Percentiles rank a stretch among this genome's conserved stretches.
Conservation (phyloP, 208 protist genomes). For the Leishmania tropica region DNA sequence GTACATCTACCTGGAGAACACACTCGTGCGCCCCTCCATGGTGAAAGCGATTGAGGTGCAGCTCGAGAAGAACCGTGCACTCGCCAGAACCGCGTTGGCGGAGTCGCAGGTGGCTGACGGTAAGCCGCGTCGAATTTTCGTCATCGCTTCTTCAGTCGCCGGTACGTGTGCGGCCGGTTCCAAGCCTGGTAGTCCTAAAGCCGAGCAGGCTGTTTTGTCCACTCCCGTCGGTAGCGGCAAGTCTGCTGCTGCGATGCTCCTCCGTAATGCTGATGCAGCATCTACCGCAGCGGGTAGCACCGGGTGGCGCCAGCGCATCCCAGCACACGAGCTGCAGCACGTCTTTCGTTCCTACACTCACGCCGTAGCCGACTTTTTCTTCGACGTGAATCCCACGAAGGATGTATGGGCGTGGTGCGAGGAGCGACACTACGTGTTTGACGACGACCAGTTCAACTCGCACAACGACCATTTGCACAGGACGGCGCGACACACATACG, state of each 20-base stretch:
- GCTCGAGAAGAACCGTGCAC: constrained; percentile 51
- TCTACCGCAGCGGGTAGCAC: background rate
- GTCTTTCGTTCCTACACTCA: constrained; percentile 35
- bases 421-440: constrained; percentile 51
- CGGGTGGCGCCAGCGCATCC: constrained; percentile 26
- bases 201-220: background rate
- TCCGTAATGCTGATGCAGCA: background rate
- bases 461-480: constrained; percentile 49
- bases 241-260: constrained; percentile 12
- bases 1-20: constrained; percentile 70
- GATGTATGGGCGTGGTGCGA: constrained; percentile 49
- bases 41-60: constrained; percentile 53
- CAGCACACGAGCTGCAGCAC: constrained; percentile 40
- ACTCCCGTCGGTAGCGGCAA: constrained; percentile 12
- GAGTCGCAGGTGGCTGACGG: background rate
- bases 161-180: too few relatives aligned
- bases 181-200: background rate
- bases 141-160: background rate
- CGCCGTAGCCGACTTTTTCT: constrained; percentile 53
- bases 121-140: background rate
- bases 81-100: background rate
- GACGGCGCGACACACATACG: constrained; percentile 44
- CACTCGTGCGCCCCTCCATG: constrained; percentile 51
- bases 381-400: constrained; percentile 68
- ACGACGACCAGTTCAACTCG: constrained; percentile 73